Percentiles rank a stretch among this genome's conserved stretches.
phyloP scores from a whole-genome alignment of 257 asterid species.

The Petunia secreta region DNA sequence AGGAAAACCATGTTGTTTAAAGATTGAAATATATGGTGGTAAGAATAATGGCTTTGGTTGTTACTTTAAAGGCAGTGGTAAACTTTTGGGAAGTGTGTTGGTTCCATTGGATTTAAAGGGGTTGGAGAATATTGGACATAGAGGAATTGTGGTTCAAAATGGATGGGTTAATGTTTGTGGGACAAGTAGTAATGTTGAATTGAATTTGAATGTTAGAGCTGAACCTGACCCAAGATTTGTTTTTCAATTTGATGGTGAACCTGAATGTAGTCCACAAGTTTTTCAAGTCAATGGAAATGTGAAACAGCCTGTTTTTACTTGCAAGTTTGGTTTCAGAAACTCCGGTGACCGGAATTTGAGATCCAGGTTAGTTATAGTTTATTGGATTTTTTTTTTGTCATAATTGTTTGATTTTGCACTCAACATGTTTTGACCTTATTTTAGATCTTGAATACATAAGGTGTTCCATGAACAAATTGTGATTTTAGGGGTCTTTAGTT shows the following conservation, averaged over 20 bases:
- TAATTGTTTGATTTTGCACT: not conserved
- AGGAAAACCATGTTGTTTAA: conserved; percentile 36
- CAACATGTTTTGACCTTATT: not conserved
- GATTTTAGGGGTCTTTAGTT: not conserved
- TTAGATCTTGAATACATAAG: not conserved
- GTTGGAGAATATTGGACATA: conserved; percentile 46
- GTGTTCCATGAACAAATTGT: not conserved
- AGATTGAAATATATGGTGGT: conserved; percentile 53
- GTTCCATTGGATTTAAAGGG: conserved; percentile 73
- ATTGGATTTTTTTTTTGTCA: not conserved
- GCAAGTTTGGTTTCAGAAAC: conserved; percentile 85
- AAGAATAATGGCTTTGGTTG: conserved; percentile 42
- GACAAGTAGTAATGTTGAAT: conserved; percentile 36
- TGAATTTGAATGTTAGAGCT: conserved; percentile 74
- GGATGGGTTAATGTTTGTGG: conserved; percentile 72
- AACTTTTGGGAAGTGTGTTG: conserved; percentile 58
- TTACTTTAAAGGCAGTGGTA: conserved; percentile 44
- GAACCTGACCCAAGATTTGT: conserved; percentile 97
- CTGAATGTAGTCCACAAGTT: conserved; percentile 97
- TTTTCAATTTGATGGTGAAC: conserved; percentile 92
- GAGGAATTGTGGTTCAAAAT: conserved; percentile 60
- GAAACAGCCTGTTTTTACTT: conserved; percentile 85
- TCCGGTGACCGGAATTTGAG: conserved; percentile 64
- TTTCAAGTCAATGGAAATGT: conserved; percentile 94
- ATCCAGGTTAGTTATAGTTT: conserved; percentile 67